Evolutionary conservation across 257 asterid species (phyloP).

Genomic region (Solanum commersonii): DNA sequence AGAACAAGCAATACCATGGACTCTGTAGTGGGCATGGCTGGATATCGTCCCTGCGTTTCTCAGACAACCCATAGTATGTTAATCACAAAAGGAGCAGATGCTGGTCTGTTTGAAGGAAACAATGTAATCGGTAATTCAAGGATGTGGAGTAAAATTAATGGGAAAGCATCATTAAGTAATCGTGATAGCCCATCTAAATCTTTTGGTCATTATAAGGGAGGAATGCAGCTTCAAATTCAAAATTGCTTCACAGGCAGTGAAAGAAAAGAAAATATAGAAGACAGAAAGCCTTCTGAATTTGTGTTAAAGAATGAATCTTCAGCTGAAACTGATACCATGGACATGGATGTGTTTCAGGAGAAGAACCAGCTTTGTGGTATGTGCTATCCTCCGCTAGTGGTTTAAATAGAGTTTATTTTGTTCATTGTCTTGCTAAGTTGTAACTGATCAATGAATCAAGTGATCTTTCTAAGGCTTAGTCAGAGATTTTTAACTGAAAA

Average conservation of each 20-base stretch:
- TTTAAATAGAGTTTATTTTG: background rate
- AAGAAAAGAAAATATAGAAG: slow-evolving; percentile 18
- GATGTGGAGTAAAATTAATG: slow-evolving; percentile 10
- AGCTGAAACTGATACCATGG: slow-evolving; percentile 64
- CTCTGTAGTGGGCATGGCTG: slow-evolving; percentile 9
- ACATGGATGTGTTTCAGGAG: slow-evolving; percentile 28
- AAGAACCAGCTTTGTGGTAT: slow-evolving; percentile 32
- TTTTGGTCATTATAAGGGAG: slow-evolving; percentile 21
- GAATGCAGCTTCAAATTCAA: slow-evolving; percentile 27
- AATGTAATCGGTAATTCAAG: slow-evolving; percentile 11
- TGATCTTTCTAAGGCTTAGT: background rate
- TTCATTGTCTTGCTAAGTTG: background rate
- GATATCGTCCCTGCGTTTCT: slow-evolving; percentile 32
- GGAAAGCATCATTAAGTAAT: slow-evolving; percentile 13
- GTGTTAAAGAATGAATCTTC: slow-evolving; percentile 50
- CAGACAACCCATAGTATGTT: slow-evolving; percentile 42
- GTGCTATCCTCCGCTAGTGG: background rate
- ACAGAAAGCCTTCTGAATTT: slow-evolving; percentile 12
- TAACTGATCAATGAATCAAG: background rate
- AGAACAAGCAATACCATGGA: slow-evolving; percentile 44
- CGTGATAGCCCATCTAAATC: slow-evolving; percentile 13
- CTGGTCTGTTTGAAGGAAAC: slow-evolving; percentile 17
- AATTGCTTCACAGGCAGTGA: slow-evolving; percentile 31
- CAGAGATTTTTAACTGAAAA: background rate
- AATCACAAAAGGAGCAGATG: slow-evolving; percentile 27